phyloP scores from a whole-genome alignment of 2,329 filamentous ascomycete species.

The Rhynchosporium graminicola region DNA sequence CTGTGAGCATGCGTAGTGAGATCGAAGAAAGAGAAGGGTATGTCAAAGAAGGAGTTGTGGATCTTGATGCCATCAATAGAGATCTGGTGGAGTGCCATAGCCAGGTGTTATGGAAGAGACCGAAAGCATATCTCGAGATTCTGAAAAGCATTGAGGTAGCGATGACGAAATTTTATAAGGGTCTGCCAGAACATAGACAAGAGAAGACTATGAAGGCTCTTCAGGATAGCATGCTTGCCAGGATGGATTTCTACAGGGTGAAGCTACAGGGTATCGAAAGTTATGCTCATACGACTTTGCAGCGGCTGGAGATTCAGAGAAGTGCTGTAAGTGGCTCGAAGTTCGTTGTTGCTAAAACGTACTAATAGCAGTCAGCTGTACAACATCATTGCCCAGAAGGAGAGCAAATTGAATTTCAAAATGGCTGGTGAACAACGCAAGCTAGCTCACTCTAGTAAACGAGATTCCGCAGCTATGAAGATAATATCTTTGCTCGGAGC shows the following conservation, averaged over 20 bases:
- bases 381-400: conserved; percentile 66
- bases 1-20: conserved; percentile 58
- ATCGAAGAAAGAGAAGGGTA: conserved; percentile 48
- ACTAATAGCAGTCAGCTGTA: conserved; percentile 52
- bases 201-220: conserved; percentile 45
- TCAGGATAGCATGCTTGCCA: conserved; percentile 53
- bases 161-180: conserved; percentile 27
- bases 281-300: conserved; percentile 62
- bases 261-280: conserved; percentile 65
- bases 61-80: conserved; percentile 61
- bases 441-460: conserved; percentile 43
- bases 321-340: conserved; percentile 51
- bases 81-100: conserved; percentile 66
- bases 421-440: conserved; percentile 49
- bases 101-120: conserved; percentile 64
- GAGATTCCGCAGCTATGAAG: conserved; percentile 59
- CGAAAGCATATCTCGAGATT: conserved; percentile 61
- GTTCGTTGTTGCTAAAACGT: not conserved
- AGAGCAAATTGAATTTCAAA: conserved; percentile 62
- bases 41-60: conserved; percentile 51
- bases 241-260: conserved; percentile 60
- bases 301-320: conserved; percentile 61
- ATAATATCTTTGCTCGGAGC: conserved; percentile 63
- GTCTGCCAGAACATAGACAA: conserved; percentile 26
- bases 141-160: conserved; percentile 51